Evolutionary conservation across 2,329 filamentous ascomycete genomes (phyloP).

Genomic region (Trichoderma harzianum): DNA sequence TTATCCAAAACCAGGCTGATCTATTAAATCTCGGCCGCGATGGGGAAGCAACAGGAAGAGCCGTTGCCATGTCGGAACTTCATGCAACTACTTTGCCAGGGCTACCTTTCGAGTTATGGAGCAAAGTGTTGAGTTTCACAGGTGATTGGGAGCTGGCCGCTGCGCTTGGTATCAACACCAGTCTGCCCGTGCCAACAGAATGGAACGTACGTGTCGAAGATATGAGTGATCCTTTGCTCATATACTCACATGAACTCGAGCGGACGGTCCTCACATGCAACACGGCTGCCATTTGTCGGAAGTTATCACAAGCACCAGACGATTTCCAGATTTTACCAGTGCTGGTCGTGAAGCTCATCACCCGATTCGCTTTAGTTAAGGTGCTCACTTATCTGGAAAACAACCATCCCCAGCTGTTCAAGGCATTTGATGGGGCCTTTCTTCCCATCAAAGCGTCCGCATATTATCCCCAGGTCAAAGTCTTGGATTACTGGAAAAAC

Average conservation of each 20-base stretch:
- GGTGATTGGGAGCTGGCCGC: conserved; percentile 89
- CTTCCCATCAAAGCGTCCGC: conserved; percentile 85
- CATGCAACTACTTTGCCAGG: conserved; percentile 38
- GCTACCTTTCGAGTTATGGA: conserved; percentile 85
- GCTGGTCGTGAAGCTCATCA: conserved; percentile 80
- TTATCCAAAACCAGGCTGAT: conserved; percentile 74
- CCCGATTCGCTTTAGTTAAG: conserved; percentile 82
- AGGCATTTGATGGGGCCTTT: conserved; percentile 79
- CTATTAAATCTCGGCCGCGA: conserved; percentile 71
- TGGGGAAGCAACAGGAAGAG: conserved; percentile 53
- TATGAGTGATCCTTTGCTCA: conserved; percentile 62
- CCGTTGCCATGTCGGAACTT: conserved; percentile 34
- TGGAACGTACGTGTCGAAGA: conserved; percentile 62
- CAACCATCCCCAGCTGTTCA: conserved; percentile 70
- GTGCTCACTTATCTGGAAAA: conserved; percentile 67
- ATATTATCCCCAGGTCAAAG: conserved; percentile 78
- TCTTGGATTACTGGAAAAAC: conserved; percentile 88
- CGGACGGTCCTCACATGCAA: conserved; percentile 76
- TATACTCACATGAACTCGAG: conserved; percentile 76
- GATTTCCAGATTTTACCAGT: conserved; percentile 70
- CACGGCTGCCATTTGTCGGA: conserved; percentile 67
- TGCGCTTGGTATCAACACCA: conserved; percentile 76
- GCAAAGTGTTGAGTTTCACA: conserved; percentile 77
- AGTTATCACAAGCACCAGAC: conserved; percentile 68
- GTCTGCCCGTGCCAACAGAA: conserved; percentile 65